Evolutionary conservation across 73 alveolate genomes (phyloP).

Genomic region (Halteria grandinella): DNA sequence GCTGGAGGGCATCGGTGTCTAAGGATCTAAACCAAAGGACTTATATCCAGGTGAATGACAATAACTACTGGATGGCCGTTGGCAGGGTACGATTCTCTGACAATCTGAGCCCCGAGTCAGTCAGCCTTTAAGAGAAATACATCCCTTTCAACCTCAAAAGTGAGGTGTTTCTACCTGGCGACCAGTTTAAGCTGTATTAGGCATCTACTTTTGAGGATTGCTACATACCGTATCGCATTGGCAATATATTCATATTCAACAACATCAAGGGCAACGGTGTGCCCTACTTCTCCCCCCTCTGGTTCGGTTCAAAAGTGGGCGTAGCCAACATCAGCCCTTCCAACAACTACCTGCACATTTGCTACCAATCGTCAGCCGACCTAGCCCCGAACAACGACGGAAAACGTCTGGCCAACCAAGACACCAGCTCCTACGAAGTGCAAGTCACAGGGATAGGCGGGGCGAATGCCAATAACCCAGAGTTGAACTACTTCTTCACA

Average conservation of each 20-base stretch:
- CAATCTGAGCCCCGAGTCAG: background rate
- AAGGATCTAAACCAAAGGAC: background rate
- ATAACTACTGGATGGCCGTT: slow-evolving; percentile 40
- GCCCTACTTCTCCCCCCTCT: slow-evolving; percentile 42
- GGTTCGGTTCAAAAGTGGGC: slow-evolving; percentile 43
- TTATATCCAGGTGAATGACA: slow-evolving; percentile 23
- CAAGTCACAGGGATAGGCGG: background rate
- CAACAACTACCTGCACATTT: slow-evolving; percentile 10
- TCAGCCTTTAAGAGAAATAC: slow-evolving; percentile 21
- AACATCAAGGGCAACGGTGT: slow-evolving; percentile 34
- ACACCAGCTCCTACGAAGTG: background rate
- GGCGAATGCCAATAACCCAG: slow-evolving; percentile 1
- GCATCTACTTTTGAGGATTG: slow-evolving; percentile 42
- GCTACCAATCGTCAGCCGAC: slow-evolving; percentile 31
- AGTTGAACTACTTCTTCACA: slow-evolving; percentile 4
- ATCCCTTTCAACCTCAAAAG: background rate
- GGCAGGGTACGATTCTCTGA: slow-evolving; percentile 15
- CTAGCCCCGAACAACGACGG: slow-evolving; percentile 26
- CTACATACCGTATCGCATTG: slow-evolving; percentile 18
- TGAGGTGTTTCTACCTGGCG: slow-evolving; percentile 25
- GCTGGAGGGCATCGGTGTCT: slow-evolving; percentile 24
- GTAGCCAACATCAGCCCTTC: background rate
- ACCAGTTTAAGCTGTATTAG: slow-evolving; percentile 13
- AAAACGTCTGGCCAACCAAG: background rate
- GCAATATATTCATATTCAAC: background rate